Evolutionary conservation across 164 flowering plant species (phyloP), one percentile per base, ranked within the genome.

Genomic region (Sextonia rubra): DNA sequence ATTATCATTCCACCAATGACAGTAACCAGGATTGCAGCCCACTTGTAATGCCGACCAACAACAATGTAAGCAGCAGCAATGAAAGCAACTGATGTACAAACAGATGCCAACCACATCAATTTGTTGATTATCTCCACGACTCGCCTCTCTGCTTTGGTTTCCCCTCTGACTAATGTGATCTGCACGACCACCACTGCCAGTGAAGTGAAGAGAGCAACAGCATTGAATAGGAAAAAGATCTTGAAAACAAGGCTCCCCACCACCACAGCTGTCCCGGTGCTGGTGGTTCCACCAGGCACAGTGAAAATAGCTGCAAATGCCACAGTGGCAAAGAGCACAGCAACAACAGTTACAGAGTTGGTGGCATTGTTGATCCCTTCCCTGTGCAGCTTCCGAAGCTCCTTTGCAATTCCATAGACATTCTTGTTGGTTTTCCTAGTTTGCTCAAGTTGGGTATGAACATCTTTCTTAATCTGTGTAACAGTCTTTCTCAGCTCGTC

Each of bases 91-190:
- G 92, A 74, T 14, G 95, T 90, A 81, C 91, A 89, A 0, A 86
- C 91, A 44, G 95, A 84, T 22, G 95, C 95, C 72, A 90, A 73
- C 95, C 92, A 90, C 95, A 90, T 90, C 71, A 90, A 71, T 83
- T 90, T 90, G 71, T 90, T 90, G 80, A 90, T 90, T 71, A 90
- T 86, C 72, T 74, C 86, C 62, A 88, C 86, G 9, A 89, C 92
- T 71, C 82, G 75, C 76, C 87, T 84, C 80, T 89, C 95, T 0
- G 90, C 68, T 73, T 89, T 88, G 27, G 87, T 81, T 83, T 89
- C 95, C 25, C 95, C 92, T 71, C 95, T 84, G 2, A 90, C 95
- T 60, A 90, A 60, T 0, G 95, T 87, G 71, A 89, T 90, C 68
- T 90, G 95, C 44, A 90, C 93, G 68, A 90, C 88, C 73, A 90